Evolutionary conservation across 305 asterid species (phyloP).

Genomic region (Ruellia speciosa): DNA sequence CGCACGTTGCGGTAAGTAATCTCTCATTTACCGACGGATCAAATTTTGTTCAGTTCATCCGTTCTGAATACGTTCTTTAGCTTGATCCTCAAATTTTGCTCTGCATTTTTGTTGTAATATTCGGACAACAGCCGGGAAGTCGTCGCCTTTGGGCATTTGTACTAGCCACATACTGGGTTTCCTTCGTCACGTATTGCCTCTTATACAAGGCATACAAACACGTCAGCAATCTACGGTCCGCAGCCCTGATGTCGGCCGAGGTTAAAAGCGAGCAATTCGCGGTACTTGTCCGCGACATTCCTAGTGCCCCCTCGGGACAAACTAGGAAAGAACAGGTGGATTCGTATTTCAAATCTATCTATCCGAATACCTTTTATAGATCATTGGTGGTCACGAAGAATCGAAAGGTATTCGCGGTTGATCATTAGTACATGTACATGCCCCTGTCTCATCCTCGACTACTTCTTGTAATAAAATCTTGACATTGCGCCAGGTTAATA

Average conservation of each 20-base stretch:
- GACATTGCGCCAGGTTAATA: constrained; percentile 40
- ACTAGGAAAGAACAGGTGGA: constrained; percentile 77
- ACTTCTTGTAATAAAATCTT: too few species aligned
- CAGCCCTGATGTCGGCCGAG: constrained; percentile 68
- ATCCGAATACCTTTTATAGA: constrained; percentile 72
- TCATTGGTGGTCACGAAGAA: constrained; percentile 75
- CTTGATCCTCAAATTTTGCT: constrained; percentile 3
- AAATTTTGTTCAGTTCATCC: too few species aligned
- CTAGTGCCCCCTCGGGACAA: constrained; percentile 41
- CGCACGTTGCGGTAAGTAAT: constrained; percentile 49
- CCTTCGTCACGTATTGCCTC: constrained; percentile 50
- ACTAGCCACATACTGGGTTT: constrained; percentile 55
- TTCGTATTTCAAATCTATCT: constrained; percentile 57
- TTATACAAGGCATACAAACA: constrained; percentile 81
- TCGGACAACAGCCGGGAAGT: constrained; percentile 34
- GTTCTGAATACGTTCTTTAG: too few species aligned
- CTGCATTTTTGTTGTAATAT: constrained; percentile 5
- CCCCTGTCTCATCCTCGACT: too few species aligned
- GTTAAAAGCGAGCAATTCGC: constrained; percentile 68
- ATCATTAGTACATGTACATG: not conserved
- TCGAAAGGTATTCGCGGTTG: constrained; percentile 31
- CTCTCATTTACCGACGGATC: not conserved
- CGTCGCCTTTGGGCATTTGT: constrained; percentile 75
- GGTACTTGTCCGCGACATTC: constrained; percentile 73
- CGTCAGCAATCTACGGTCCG: constrained; percentile 52